phyloP scores from a whole-genome alignment of 495 filamentous ascomycete genomes.

The Penicillium steckii region DNA sequence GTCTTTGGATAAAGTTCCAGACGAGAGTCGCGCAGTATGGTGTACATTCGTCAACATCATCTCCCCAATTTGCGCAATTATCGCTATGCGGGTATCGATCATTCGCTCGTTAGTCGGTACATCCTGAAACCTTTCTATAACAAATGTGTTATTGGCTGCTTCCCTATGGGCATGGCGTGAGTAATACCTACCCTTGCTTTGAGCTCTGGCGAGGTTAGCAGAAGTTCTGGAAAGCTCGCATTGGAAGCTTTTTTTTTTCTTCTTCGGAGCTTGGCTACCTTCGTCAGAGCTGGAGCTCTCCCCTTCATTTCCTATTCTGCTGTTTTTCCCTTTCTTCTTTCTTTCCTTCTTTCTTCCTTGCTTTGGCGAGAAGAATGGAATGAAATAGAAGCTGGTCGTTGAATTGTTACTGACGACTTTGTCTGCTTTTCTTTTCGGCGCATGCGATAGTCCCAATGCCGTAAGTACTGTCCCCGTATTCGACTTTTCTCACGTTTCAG shows the following conservation, averaged over 20 bases:
- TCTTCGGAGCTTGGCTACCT: neutral
- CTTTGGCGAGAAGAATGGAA: no score
- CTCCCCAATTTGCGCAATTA: conserved; percentile 86
- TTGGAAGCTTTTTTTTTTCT: neutral
- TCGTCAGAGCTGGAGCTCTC: neutral
- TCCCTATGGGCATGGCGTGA: conserved; percentile 93
- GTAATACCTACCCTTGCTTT: conserved; percentile 35
- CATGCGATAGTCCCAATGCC: conserved; percentile 56
- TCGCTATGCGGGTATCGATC: conserved; percentile 89
- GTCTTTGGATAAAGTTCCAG: neutral
- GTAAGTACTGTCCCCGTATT: conserved; percentile 42
- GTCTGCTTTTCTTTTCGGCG: conserved; percentile 17
- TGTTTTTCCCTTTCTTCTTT: no score
- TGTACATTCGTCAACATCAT: conserved; percentile 90
- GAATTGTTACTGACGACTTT: conserved; percentile 14
- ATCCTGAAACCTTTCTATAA: conserved; percentile 97
- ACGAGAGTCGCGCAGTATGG: conserved; percentile 44
- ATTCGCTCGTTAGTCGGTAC: conserved; percentile 83
- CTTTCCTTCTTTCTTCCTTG: no score
- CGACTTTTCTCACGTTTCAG: neutral
- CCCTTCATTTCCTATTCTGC: neutral
- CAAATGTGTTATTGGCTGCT: conserved; percentile 87
- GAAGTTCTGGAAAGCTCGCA: neutral
- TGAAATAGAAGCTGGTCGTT: neutral
- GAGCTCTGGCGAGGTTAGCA: neutral